Evolutionary conservation across 805 yeast species (phyloP).

Genomic region (Monosporozyma unispora): DNA sequence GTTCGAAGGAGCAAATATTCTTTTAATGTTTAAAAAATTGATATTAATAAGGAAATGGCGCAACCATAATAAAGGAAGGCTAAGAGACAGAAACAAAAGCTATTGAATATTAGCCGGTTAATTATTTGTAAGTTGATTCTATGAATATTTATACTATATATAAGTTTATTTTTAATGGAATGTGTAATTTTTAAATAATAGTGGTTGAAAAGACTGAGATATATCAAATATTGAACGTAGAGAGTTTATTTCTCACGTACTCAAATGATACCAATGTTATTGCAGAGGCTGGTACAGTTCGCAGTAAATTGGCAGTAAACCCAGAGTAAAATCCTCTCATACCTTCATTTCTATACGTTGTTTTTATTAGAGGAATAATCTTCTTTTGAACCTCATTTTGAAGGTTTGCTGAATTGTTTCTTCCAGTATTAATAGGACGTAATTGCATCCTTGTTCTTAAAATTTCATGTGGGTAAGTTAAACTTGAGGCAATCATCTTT

Average conservation of each 20-base stretch:
- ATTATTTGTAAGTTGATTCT: background rate
- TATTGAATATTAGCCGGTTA: background rate
- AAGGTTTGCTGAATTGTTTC: constrained; percentile 25
- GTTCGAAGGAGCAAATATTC: background rate
- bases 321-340: constrained; percentile 82
- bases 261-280: constrained; percentile 93
- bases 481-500: constrained; percentile 78
- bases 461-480: constrained; percentile 94
- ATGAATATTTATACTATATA: background rate
- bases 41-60: background rate
- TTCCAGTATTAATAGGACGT: constrained; percentile 17
- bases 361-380: constrained; percentile 20
- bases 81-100: background rate
- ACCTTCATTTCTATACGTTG: constrained; percentile 51
- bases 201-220: background rate
- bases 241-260: constrained; percentile 43
- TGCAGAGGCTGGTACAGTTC: constrained; percentile 93
- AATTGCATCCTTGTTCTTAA: constrained; percentile 82
- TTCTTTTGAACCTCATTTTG: constrained; percentile 19
- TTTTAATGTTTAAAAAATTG: background rate
- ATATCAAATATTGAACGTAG: background rate
- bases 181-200: background rate
- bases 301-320: constrained; percentile 68
- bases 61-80: background rate
- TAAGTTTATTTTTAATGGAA: background rate